Conservation (phyloP, 805 yeast species). For the Ogataea henricii region DNA sequence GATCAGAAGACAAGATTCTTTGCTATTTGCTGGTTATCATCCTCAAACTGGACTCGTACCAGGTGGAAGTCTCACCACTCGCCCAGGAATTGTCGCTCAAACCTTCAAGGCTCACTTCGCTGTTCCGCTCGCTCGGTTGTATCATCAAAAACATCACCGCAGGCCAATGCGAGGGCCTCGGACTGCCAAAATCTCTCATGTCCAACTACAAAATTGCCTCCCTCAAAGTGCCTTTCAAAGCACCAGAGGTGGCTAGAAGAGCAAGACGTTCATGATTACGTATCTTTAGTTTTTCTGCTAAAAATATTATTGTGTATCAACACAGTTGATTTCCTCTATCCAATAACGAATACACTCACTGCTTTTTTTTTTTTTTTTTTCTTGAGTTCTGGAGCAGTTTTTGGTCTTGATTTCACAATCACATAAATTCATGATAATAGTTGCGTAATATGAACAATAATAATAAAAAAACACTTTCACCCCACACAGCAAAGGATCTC, state of each 20-base stretch:
- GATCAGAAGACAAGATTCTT: constrained; percentile 80
- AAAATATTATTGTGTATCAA: constrained; percentile 4
- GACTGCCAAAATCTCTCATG: constrained; percentile 54
- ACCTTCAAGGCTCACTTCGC: constrained; percentile 65
- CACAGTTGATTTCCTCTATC: background rate
- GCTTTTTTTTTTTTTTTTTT: too few relatives aligned
- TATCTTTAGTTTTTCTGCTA: background rate
- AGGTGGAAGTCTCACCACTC: constrained; percentile 74
- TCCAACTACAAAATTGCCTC: constrained; percentile 75
- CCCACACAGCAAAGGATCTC: background rate
- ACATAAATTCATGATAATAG: constrained; percentile 4
- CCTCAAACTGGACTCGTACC: constrained; percentile 74
- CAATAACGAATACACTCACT: background rate
- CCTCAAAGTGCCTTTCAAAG: constrained; percentile 83
- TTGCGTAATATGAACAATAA: background rate
- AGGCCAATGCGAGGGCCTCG: constrained; percentile 74
- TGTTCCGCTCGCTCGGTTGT: constrained; percentile 85
- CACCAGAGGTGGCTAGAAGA: constrained; percentile 80
- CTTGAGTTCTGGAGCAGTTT: too few relatives aligned
- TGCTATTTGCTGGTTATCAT: constrained; percentile 74
- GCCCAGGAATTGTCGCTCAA: constrained; percentile 83
- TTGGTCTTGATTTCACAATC: background rate
- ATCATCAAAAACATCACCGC: constrained; percentile 67
- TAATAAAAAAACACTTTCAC: background rate
- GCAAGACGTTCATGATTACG: constrained; percentile 21